A percentile compares a stretch with the other conserved stretches of the same genome.
phyloP scores from a whole-genome alignment of 2,329 filamentous ascomycete species.

The Diaporthe velutina region DNA sequence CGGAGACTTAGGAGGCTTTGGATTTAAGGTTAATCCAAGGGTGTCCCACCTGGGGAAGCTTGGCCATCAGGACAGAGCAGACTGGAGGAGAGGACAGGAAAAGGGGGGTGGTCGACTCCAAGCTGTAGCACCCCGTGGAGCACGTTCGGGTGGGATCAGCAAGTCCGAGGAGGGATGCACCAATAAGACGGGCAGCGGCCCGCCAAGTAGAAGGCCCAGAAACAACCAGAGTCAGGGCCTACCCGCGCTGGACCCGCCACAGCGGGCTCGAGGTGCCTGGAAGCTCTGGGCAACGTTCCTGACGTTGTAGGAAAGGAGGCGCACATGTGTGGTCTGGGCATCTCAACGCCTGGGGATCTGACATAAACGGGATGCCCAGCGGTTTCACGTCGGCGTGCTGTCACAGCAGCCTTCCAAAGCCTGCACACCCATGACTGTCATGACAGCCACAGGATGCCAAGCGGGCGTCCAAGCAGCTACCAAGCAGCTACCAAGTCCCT shows the following conservation, averaged over 20 bases:
- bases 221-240: conserved; percentile 16
- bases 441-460: conserved; percentile 16
- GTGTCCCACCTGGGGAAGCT: conserved; percentile 12
- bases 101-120: conserved; percentile 17
- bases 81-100: neutral
- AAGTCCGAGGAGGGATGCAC: neutral
- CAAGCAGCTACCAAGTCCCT: conserved; percentile 13
- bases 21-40: conserved; percentile 27
- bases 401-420: conserved; percentile 17
- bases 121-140: conserved; percentile 20
- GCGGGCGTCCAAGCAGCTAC: neutral
- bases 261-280: neutral
- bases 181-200: conserved; percentile 15
- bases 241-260: conserved; percentile 18
- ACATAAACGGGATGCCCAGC: conserved; percentile 25
- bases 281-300: neutral
- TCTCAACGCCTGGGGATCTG: conserved; percentile 11
- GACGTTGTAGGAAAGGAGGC: neutral
- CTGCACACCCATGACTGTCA: neutral
- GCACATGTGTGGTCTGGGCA: conserved; percentile 1
- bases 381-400: conserved; percentile 24
- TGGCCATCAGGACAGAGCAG: neutral
- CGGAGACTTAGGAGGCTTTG: conserved; percentile 8
- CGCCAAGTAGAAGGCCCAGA: conserved; percentile 19
- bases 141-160: conserved; percentile 16